phyloP scores from a whole-genome alignment of 148 eudicot species.

The Vaccinium myrtillus region DNA sequence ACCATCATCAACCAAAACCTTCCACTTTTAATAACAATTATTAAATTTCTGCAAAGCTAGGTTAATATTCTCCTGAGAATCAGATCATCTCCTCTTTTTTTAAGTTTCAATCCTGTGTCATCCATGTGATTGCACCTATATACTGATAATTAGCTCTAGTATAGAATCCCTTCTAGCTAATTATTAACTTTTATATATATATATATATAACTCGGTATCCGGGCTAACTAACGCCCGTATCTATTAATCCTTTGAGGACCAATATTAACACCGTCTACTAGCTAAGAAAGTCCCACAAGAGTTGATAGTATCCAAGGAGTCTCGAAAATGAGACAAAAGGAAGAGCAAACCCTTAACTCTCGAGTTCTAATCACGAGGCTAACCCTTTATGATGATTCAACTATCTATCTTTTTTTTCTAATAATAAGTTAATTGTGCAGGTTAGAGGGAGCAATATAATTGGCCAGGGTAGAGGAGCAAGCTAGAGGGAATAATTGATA shows the following conservation, averaged over 20 bases:
- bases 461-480: background rate
- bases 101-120: background rate
- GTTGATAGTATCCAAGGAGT: too few species aligned
- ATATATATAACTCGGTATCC: background rate
- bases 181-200: conserved; percentile 13
- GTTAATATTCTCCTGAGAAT: background rate
- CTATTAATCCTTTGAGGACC: too few species aligned
- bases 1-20: conserved; percentile 8
- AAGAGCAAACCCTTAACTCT: too few species aligned
- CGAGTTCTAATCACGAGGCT: too few species aligned
- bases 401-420: background rate
- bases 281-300: too few species aligned
- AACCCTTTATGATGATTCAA: too few species aligned
- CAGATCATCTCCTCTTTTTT: conserved; percentile 9
- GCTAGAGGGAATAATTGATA: background rate
- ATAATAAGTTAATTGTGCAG: background rate
- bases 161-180: conserved; percentile 12
- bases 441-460: background rate
- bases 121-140: conserved; percentile 24
- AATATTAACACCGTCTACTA: too few species aligned
- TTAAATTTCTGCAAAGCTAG: background rate
- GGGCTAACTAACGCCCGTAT: background rate
- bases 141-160: background rate
- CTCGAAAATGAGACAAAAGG: too few species aligned
- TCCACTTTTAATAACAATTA: conserved; percentile 1